These are phyloP conservation scores for Tetrahymena thermophila DNA, from an alignment of 73 alveolate species.

Conservation along the genomic window DNA sequence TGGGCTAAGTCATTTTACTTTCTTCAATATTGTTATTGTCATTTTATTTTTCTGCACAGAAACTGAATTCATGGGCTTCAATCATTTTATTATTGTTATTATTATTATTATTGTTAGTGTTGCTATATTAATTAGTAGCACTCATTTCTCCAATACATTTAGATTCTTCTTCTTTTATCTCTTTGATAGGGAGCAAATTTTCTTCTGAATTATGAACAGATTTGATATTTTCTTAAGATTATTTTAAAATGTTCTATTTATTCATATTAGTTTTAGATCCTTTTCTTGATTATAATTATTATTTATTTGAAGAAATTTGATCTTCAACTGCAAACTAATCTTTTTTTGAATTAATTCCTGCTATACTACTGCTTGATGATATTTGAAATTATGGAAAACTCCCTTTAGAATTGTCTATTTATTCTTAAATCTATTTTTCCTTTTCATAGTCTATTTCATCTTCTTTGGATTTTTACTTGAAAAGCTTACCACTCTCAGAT, in stretches of 20 bases:
- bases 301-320: background rate
- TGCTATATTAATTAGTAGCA: background rate
- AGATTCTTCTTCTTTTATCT: background rate
- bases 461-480: background rate
- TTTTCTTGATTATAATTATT: background rate
- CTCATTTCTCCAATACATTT: background rate
- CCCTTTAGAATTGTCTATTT: background rate
- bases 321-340: background rate
- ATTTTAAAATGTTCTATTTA: background rate
- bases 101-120: background rate
- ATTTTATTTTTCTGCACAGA: background rate
- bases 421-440: background rate
- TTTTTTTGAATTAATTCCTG: background rate
- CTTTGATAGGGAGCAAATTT: background rate
- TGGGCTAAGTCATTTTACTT: background rate
- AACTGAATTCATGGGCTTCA: background rate
- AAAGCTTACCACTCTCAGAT: background rate
- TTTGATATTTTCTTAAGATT: background rate
- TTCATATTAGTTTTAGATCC: background rate
- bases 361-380: background rate
- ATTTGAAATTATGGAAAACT: background rate
- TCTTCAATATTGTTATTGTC: background rate
- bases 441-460: background rate
- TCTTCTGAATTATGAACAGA: background rate
- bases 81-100: background rate